phyloP scores from a whole-genome alignment of 163 green algal genomes.

The Coccomyxa subellipsoidea region DNA sequence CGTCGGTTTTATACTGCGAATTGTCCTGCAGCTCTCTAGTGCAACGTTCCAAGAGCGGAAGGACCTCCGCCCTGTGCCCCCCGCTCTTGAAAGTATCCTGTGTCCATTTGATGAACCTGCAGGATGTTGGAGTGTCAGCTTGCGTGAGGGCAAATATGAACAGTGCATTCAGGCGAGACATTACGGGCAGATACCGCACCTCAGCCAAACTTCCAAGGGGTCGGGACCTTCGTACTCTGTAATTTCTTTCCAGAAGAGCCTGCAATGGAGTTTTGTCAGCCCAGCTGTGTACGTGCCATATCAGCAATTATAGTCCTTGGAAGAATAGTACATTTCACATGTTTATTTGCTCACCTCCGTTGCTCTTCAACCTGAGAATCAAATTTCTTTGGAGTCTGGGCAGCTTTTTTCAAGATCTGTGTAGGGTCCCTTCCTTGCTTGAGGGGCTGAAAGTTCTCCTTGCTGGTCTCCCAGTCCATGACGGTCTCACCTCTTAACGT shows the following conservation, averaged over 20 bases:
- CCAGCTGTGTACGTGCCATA: background rate
- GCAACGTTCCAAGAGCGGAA: constrained; percentile 83
- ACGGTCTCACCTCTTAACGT: background rate
- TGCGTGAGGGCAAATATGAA: background rate
- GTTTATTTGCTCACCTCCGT: constrained; percentile 18
- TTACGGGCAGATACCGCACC: constrained; percentile 26
- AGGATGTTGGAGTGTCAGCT: background rate
- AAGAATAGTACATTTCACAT: background rate
- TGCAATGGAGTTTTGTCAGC: constrained; percentile 24
- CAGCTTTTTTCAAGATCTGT: constrained; percentile 27
- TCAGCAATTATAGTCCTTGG: background rate
- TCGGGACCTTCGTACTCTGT: constrained; percentile 67
- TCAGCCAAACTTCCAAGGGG: constrained; percentile 75
- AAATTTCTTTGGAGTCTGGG: background rate
- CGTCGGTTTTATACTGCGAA: constrained; percentile 72
- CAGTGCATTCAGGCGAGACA: background rate
- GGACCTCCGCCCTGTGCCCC: constrained; percentile 71
- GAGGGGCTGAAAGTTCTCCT: constrained; percentile 88
- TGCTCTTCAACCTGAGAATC: constrained; percentile 24
- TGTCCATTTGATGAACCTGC: constrained; percentile 90
- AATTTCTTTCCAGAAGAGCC: constrained; percentile 59
- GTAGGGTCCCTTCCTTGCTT: constrained; percentile 56
- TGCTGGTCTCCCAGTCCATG: constrained; percentile 77
- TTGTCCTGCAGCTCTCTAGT: constrained; percentile 70
- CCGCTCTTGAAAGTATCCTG: constrained; percentile 66